Base-by-base conservation (phyloP, 148 eudicot species). In the Fagopyrum tataricum region DNA sequence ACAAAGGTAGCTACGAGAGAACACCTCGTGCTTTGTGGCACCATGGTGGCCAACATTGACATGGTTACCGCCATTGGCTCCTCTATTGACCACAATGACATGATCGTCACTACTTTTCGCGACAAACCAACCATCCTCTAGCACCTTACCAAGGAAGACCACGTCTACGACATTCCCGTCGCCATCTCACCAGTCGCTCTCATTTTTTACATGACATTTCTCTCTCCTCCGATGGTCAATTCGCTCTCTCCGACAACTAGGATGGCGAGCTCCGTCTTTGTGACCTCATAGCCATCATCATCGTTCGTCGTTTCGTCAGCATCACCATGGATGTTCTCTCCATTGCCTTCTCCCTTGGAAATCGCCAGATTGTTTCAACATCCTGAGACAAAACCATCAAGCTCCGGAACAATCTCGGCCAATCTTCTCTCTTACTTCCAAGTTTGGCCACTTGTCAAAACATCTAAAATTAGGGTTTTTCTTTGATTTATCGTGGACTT, bases 201-300 rank as follows among this genome's bases (percentile, higher is more conserved):
- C 95, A 90, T 79, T 89, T 92, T 74, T 95, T 92, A 6, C 83
- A 92, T 72, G 97, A 91, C 74, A 93, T 91, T 0, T 90, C 87
- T 6, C 87, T 91, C 9, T 91, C 97, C 2, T 91, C 97, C 17
- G 92, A 88, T 70, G 90, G 91, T 44, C 88, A 85, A 81, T 78
- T 73, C 62, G 75, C 81, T 14, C 72, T 79, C 44, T 62, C 72
- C 12, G 67, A 64, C 5, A 59, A 88, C 72, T 79, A 78, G 78
- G 81, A 74, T 23, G 73, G 77, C 4, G 77, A 78, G 61, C 77
- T 78, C 74, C 70, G 81, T 8, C 74, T 78, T 7, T 79, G 71
- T 78, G 77, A 79, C 51, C 81, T 79, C 62, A 59, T 78, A 41
- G 8, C 71, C 26, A 61, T 66, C 44, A 61, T 52, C 51, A 56